Evolutionary conservation across 1,284 basidiomycete species (phyloP).

Genomic region (Cutaneotrichosporon sp.): DNA sequence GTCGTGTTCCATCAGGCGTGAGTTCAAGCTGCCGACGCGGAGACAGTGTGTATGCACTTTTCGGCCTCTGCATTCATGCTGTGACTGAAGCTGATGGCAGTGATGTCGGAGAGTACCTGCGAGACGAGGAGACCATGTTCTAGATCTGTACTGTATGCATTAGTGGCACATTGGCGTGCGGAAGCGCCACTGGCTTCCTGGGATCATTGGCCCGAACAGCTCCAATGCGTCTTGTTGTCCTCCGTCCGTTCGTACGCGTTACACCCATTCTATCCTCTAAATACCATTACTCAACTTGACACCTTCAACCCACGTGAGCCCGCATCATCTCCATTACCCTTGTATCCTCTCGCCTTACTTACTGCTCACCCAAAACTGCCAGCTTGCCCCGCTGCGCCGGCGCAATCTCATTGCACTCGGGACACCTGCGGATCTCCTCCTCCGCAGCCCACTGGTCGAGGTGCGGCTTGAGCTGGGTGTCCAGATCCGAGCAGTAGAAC

Average conservation of each 20-base stretch:
- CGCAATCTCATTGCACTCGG: conserved; percentile 64
- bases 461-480: conserved; percentile 86
- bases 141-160: conserved; percentile 29
- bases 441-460: conserved; percentile 70
- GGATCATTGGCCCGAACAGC: too few relatives aligned
- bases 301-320: too few relatives aligned
- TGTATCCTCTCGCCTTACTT: neutral
- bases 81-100: conserved; percentile 52
- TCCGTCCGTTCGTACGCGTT: too few relatives aligned
- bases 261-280: neutral
- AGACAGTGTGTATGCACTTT: too few relatives aligned
- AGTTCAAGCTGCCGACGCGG: too few relatives aligned
- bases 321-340: too few relatives aligned
- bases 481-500: conserved; percentile 87
- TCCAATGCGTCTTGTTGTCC: too few relatives aligned
- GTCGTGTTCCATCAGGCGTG: conserved; percentile 99
- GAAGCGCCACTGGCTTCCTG: too few relatives aligned
- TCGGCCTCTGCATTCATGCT: neutral
- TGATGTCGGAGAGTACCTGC: conserved; percentile 91
- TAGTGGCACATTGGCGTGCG: neutral
- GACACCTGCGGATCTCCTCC: conserved; percentile 62
- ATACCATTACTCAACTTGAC: neutral
- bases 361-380: neutral
- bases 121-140: conserved; percentile 70
- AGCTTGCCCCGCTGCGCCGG: conserved; percentile 24